Conservation (phyloP, 495 filamentous ascomycete genomes). For the Penicillium cosmopolitanum region DNA sequence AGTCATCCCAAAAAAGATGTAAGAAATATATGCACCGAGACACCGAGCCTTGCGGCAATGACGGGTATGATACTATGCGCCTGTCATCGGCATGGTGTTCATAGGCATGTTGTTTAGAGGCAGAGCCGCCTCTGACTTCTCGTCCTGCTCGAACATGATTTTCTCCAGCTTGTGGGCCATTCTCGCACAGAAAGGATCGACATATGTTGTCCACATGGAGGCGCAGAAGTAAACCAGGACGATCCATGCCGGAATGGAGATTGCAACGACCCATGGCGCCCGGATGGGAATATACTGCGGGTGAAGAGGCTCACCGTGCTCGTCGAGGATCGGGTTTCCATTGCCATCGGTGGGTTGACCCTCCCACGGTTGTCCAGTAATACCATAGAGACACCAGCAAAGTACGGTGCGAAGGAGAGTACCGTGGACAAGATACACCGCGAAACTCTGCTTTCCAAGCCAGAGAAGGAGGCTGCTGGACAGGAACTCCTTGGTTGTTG, state of each 20-base stretch:
- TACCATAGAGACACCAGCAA: slow-evolving; percentile 67
- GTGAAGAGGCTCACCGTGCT: slow-evolving; percentile 44
- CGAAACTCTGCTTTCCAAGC: slow-evolving; percentile 70
- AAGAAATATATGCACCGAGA: background rate
- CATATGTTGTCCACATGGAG: slow-evolving; percentile 64
- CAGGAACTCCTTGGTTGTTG: slow-evolving; percentile 56
- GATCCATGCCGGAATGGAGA: slow-evolving; percentile 59
- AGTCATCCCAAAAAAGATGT: slow-evolving; percentile 1
- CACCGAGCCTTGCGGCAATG: background rate
- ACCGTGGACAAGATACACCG: slow-evolving; percentile 70
- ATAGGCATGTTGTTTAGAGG: slow-evolving; percentile 41
- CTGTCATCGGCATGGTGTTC: slow-evolving; percentile 15
- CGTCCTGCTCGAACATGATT: slow-evolving; percentile 55
- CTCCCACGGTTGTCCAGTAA: slow-evolving; percentile 51
- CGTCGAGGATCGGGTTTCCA: slow-evolving; percentile 43
- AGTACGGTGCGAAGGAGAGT: slow-evolving; percentile 64
- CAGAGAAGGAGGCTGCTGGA: slow-evolving; percentile 62
- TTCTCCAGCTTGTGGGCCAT: slow-evolving; percentile 62
- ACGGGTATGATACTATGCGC: background rate
- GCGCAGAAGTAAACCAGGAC: slow-evolving; percentile 58
- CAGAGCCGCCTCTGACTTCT: slow-evolving; percentile 46
- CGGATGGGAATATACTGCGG: slow-evolving; percentile 40
- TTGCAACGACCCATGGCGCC: slow-evolving; percentile 45
- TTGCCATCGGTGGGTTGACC: slow-evolving; percentile 30
- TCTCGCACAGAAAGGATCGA: slow-evolving; percentile 67